Conservation (phyloP, 305 asterid species). For the Fraxinus platypoda region DNA sequence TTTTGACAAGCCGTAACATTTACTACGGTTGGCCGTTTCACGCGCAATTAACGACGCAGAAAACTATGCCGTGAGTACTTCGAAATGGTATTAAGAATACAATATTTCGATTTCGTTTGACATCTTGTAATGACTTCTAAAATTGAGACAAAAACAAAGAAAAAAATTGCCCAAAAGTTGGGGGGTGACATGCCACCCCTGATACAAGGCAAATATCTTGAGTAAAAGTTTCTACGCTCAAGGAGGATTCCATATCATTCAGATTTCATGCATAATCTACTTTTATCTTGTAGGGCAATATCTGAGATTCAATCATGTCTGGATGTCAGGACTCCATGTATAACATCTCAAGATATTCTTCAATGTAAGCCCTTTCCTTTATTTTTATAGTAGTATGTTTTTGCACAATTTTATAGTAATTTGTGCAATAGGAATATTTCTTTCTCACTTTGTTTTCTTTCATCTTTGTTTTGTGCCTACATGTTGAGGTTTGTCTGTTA, state of each 20-base stretch:
- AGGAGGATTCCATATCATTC: neutral
- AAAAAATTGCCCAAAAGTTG: no score
- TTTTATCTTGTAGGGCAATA: slow-evolving; percentile 45
- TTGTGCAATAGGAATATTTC: neutral
- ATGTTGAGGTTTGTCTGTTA: neutral
- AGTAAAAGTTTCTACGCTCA: neutral
- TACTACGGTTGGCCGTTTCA: no score
- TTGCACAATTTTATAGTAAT: neutral
- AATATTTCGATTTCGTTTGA: no score
- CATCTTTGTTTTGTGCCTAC: neutral
- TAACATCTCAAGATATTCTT: slow-evolving; percentile 32
- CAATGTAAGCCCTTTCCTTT: slow-evolving; percentile 43
- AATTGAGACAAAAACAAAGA: no score
- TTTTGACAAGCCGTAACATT: no score
- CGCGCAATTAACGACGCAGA: no score
- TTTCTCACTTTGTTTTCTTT: neutral
- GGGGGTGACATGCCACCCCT: no score
- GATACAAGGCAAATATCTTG: slow-evolving; percentile 10
- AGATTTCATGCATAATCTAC: slow-evolving; percentile 14
- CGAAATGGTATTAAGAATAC: no score
- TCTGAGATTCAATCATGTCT: slow-evolving; percentile 46
- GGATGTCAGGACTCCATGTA: slow-evolving; percentile 36
- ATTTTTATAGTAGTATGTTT: slow-evolving; percentile 14
- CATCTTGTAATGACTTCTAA: no score
- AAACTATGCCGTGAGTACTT: no score